Evolutionary conservation across 805 yeast genomes (phyloP).

Genomic region (Lachancea mirantina): DNA sequence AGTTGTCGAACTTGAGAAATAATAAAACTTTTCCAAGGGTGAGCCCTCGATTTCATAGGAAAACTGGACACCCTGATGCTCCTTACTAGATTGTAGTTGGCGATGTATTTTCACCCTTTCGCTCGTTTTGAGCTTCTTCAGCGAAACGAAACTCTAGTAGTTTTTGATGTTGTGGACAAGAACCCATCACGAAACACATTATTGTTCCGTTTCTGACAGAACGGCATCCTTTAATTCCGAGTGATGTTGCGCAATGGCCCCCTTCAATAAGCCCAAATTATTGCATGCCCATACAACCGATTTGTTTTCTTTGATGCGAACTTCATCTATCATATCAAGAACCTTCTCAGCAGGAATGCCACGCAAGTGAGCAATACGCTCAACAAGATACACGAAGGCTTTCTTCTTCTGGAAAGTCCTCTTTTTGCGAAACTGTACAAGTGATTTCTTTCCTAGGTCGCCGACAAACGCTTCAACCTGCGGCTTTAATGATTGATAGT

Average conservation of each 20-base stretch:
- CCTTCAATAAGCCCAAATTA: conserved; percentile 8
- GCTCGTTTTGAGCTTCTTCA: no score
- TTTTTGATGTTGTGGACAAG: no score
- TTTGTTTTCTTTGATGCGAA: conserved; percentile 6
- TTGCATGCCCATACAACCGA: conserved; percentile 13
- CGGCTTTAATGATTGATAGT: conserved; percentile 9
- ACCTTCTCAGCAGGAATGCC: conserved; percentile 5
- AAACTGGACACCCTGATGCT: no score
- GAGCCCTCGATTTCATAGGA: no score
- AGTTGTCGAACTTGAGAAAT: no score
- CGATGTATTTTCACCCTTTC: no score
- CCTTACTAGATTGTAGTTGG: no score
- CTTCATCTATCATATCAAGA: conserved; percentile 9
- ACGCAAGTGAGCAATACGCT: conserved; percentile 5
- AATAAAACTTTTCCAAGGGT: no score
- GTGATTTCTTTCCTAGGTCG: conserved; percentile 8
- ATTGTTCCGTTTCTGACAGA: conserved; percentile 6
- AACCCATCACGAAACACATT: no score
- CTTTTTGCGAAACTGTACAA: conserved; percentile 10
- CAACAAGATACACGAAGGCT: conserved; percentile 11
- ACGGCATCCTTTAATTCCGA: conserved; percentile 8
- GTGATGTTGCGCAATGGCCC: conserved; percentile 3
- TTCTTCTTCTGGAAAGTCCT: conserved; percentile 12
- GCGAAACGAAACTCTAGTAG: no score
- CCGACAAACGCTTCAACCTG: conserved; percentile 9